Evolutionary conservation across 2,329 filamentous ascomycete species (phyloP), one percentile per base, ranked within the genome.

Genomic region (Aspergillus fumigatiaffinis): DNA sequence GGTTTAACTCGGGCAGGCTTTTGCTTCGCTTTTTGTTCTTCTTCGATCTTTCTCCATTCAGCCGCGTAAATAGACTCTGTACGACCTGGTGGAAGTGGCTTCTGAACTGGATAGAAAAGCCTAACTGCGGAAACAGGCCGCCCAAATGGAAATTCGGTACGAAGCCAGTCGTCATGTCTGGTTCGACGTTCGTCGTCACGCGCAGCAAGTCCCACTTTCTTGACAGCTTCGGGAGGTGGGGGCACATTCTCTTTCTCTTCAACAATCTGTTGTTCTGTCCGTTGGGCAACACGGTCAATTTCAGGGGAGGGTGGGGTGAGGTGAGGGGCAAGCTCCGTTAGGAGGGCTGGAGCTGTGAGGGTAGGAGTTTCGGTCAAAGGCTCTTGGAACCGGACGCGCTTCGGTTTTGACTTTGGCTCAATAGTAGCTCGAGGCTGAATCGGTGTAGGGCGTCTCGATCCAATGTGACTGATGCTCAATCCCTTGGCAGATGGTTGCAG

Each of bases 71-170:
- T 55, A 1, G 72, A 71, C 56, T 65, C 63, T 12, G 61, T 63
- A 20, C 71, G 68, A 50, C 69, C 66, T 1, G 57, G 52, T 0
- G 71, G 70, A 21, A 73, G 52, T 3, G 64, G 63, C 25, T 53
- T 61, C 12, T 49, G 51, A 6, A 54, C 35, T 3, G 67, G 63
- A 17, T 59, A 56, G 35, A 73, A 67, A 3, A 73, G 57, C 9
- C 59, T 62, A 17, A 73, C 71, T 17, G 70, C 70, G 1, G 71
- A 73, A 6, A 72, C 62, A 1, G 70, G 60, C 48, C 55, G 54
- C 17, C 70, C 69, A 23, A 68, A 58, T 2, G 63, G 65, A 4
- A 60, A 50, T 3, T 60, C 58, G 17, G 60, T 57, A 32, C 60
- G 57, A 14, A 54, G 44, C 62, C 66, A 72, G 0, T 68, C 65